Percentiles rank a stretch among this genome's conserved stretches.
phyloP scores from a whole-genome alignment of 768 basidiomycete species.

The Amanita polypyramis region DNA sequence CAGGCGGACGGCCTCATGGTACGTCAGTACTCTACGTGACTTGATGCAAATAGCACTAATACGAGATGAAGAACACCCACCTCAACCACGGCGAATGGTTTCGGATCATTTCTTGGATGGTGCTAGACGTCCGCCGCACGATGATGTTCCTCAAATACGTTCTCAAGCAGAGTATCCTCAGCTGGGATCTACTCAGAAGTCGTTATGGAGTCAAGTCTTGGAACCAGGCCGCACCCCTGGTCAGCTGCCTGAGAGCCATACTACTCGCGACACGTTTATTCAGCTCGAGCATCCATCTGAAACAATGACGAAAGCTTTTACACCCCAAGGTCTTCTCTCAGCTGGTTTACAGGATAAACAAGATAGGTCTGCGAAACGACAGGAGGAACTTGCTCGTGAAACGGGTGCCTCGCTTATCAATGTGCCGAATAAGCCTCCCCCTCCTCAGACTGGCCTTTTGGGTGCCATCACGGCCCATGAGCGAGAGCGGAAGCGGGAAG shows the following conservation, averaged over 20 bases:
- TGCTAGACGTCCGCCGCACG: constrained; percentile 43
- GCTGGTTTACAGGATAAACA: constrained; percentile 94
- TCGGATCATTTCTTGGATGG: constrained; percentile 46
- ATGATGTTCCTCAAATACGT: constrained; percentile 41
- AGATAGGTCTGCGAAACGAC: constrained; percentile 89
- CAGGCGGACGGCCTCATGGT: constrained; percentile 36
- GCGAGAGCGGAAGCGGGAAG: constrained; percentile 87
- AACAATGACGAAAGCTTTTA: constrained; percentile 87
- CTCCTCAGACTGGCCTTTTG: constrained; percentile 89
- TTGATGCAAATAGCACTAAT: constrained; percentile 12
- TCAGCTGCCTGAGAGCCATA: constrained; percentile 25
- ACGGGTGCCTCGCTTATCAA: constrained; percentile 88
- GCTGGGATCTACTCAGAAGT: constrained; percentile 49
- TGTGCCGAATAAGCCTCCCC: constrained; percentile 90
- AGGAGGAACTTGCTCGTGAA: constrained; percentile 90
- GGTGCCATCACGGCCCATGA: constrained; percentile 96
- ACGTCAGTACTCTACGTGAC: constrained; percentile 26
- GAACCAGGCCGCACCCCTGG: constrained; percentile 51
- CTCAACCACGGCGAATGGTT: constrained; percentile 32
- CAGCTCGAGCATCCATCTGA: constrained; percentile 60
- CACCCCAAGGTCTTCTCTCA: constrained; percentile 88
- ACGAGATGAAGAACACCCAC: constrained; percentile 27
- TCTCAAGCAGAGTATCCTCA: constrained; percentile 46
- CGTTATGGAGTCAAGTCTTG: constrained; percentile 84
- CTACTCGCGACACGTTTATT: constrained; percentile 50